phyloP scores from a whole-genome alignment of 768 basidiomycete genomes.

The Boletus subparvulus region DNA sequence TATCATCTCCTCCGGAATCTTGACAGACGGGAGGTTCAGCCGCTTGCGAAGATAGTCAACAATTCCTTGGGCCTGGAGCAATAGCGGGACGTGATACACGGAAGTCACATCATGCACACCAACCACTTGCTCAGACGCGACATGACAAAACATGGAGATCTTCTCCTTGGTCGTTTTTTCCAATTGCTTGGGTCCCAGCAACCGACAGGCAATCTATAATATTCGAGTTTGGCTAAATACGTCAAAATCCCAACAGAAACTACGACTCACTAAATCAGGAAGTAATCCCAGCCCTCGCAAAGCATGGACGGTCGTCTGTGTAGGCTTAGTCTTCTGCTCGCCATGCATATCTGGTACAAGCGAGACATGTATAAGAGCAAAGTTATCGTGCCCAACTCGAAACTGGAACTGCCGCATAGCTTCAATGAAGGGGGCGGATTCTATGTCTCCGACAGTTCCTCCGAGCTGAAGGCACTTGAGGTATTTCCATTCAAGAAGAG shows the following conservation, averaged over 20 bases:
- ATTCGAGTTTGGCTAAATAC: background rate
- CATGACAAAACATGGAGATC: conserved; percentile 99
- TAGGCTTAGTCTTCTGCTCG: conserved; percentile 99
- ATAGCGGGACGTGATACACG: conserved; percentile 94
- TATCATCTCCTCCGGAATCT: conserved; percentile 54
- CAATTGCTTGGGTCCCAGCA: conserved; percentile 78
- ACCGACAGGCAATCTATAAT: conserved; percentile 85
- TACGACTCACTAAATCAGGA: conserved; percentile 76
- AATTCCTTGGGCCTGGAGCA: conserved; percentile 92
- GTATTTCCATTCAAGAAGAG: background rate
- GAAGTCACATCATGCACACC: conserved; percentile 96
- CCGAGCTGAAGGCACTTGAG: conserved; percentile 64
- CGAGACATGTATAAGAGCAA: conserved; percentile 94
- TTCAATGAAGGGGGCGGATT: conserved; percentile 96
- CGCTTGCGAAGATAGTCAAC: conserved; percentile 78
- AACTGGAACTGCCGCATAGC: conserved; percentile 99
- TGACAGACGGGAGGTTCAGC: conserved; percentile 65
- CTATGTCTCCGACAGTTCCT: conserved; percentile 98
- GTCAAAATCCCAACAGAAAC: background rate
- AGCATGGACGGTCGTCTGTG: conserved; percentile 94
- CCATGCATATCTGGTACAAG: conserved; percentile 99
- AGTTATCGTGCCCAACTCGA: conserved; percentile 94
- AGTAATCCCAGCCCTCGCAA: conserved; percentile 88
- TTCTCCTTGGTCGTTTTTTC: conserved; percentile 86
- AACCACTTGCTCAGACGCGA: conserved; percentile 82